phyloP scores from a whole-genome alignment of 2,329 filamentous ascomycete genomes.

The Cercospora citrullina region DNA sequence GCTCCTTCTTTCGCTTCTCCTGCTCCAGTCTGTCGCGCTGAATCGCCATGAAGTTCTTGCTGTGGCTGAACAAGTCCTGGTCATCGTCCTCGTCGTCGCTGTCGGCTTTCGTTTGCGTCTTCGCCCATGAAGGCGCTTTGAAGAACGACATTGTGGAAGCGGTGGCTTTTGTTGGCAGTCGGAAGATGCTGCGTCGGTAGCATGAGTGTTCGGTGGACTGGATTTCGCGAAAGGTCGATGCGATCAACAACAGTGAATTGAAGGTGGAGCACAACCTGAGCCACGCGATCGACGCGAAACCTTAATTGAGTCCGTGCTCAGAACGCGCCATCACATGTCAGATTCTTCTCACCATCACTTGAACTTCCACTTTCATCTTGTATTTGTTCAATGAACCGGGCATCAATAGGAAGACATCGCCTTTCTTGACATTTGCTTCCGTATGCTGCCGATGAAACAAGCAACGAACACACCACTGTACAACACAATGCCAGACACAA shows the following conservation, averaged over 20 bases:
- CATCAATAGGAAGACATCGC: neutral
- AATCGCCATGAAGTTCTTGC: constrained; percentile 41
- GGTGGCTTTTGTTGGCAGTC: neutral
- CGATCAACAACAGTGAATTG: constrained; percentile 1
- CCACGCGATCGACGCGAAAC: neutral
- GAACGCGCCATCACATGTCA: constrained; percentile 24
- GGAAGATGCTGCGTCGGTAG: neutral
- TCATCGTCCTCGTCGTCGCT: constrained; percentile 20
- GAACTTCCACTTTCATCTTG: neutral
- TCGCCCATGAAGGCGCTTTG: constrained; percentile 35
- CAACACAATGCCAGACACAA: neutral
- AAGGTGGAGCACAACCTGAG: neutral
- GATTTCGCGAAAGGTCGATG: neutral
- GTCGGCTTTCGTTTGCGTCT: constrained; percentile 16
- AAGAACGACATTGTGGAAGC: constrained; percentile 34
- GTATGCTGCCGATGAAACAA: neutral
- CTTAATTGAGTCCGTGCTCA: neutral
- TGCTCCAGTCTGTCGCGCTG: constrained; percentile 23
- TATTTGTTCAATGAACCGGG: neutral
- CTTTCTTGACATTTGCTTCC: neutral
- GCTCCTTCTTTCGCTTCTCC: constrained; percentile 39
- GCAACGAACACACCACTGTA: neutral
- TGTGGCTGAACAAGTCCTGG: constrained; percentile 48
- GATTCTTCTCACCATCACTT: neutral
- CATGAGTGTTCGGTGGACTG: neutral